Evolutionary conservation across 2,329 filamentous ascomycete species (phyloP), one percentile per base, ranked within the genome.

Genomic region (Dactylellina sp.): DNA sequence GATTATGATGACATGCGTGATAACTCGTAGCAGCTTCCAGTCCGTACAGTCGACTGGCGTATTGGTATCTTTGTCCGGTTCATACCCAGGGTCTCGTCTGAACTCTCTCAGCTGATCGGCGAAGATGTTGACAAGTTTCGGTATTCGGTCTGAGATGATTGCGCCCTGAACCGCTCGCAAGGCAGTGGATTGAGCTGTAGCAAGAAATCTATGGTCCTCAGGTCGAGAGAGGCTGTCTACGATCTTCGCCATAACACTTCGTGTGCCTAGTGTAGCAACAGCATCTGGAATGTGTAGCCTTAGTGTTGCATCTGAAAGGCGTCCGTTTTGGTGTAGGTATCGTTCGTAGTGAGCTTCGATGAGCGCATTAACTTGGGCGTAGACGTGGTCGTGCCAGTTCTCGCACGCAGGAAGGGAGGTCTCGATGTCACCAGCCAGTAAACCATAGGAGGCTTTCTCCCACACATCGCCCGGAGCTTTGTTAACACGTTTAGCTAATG

Each of bases 361-460:
- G 3, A 94, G 83, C n/a, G 91, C 89, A 79, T 96, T 97, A 83
- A 95, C 95, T 80, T 93, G 89, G 37, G 90, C 89, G 80, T 95
- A 97, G 16, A 97, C 85, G 78, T 89, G 88, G 79, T 98, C 94
- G 77, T 97, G 92, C 89, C 93, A 96, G 20, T 86, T 88, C 56
- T 86, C 85, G 79, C 91, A 93, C 40, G 94, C 88, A 76, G 75
- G 74, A 50, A 77, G 28, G n/a, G 96, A 91, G 57, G 90, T 91
- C 39, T 86, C 83, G 55, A 93, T 86, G 79, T 97, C 92, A 55
- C 95, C 95, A 44, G 91, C 90, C n/a, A 99, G 85, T 11, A 97
- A 83, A 25, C 92, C 94, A 79, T 97, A 97, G 0, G 97, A 92
- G 16, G 94, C 95, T 63, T 89, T 88, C 82, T 99, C 93, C 78